Evolutionary conservation across 2,329 filamentous ascomycete genomes (phyloP).

Genomic region (Ceratocystis diversiconidia): DNA sequence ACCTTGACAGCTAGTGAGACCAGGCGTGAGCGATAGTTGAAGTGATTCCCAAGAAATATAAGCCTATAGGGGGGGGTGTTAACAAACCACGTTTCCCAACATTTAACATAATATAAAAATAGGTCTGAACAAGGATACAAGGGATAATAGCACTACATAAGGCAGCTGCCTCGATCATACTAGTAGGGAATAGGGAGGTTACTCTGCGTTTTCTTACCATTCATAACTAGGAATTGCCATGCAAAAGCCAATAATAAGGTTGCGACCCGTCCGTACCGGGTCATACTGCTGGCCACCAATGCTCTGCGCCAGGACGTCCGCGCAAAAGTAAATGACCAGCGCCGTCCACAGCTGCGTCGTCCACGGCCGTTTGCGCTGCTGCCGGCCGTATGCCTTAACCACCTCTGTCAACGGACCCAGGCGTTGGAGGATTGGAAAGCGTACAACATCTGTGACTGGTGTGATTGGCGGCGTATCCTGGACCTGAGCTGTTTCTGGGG

Average conservation of each 20-base stretch:
- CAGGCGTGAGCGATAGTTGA: slow-evolving; percentile 66
- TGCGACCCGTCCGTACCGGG: slow-evolving; percentile 51
- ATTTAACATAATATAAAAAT: background rate
- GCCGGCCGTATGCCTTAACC: slow-evolving; percentile 49
- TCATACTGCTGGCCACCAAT: slow-evolving; percentile 53
- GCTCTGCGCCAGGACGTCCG: slow-evolving; percentile 63
- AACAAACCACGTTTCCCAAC: background rate
- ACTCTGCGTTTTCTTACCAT: slow-evolving; percentile 43
- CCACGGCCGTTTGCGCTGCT: slow-evolving; percentile 59
- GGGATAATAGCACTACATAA: background rate
- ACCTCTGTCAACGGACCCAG: slow-evolving; percentile 42
- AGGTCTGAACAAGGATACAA: background rate
- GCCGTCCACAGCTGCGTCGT: slow-evolving; percentile 65
- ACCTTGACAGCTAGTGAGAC: slow-evolving; percentile 66
- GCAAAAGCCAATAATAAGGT: slow-evolving; percentile 55
- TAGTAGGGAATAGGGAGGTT: background rate
- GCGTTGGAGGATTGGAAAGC: slow-evolving; percentile 37
- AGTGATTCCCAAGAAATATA: slow-evolving; percentile 62
- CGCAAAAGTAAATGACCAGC: slow-evolving; percentile 63
- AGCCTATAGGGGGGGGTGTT: slow-evolving; percentile 38
- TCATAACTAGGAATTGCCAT: slow-evolving; percentile 59
- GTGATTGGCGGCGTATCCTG: background rate
- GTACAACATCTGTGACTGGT: background rate
- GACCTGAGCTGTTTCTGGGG: background rate
- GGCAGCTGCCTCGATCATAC: background rate